phyloP scores from a whole-genome alignment of 257 asterid species.

The Dorcoceras hygrometricum region DNA sequence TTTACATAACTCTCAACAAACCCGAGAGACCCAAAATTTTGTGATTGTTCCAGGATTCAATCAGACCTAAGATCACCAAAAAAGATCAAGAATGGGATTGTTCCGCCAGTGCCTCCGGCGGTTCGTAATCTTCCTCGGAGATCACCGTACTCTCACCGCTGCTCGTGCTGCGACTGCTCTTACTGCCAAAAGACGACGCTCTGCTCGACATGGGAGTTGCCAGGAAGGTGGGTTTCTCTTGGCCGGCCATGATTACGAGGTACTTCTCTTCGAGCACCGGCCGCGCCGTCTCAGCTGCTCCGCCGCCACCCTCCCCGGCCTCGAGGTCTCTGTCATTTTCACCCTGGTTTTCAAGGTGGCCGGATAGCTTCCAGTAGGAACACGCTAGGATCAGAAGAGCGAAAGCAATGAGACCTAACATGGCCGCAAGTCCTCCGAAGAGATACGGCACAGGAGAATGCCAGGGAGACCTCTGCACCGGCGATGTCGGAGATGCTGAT shows the following conservation, averaged over 20 bases:
- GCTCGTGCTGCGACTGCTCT: slow-evolving; percentile 26
- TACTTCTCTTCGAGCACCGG: slow-evolving; percentile 66
- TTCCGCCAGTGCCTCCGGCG: slow-evolving; percentile 10
- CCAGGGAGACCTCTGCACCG: slow-evolving; percentile 61
- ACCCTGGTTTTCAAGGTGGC: slow-evolving; percentile 37
- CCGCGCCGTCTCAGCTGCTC: slow-evolving; percentile 26
- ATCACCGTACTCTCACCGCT: slow-evolving; percentile 28
- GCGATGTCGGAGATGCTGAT: slow-evolving; percentile 31
- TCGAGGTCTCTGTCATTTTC: slow-evolving; percentile 52
- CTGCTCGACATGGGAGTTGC: slow-evolving; percentile 78
- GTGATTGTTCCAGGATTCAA: background rate
- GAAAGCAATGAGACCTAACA: slow-evolving; percentile 84
- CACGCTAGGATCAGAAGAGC: slow-evolving; percentile 81
- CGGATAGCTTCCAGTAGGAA: slow-evolving; percentile 76
- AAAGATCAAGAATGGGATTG: slow-evolving; percentile 24
- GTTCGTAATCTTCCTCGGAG: slow-evolving; percentile 28
- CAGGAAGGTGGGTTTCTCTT: slow-evolving; percentile 69
- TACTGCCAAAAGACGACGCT: slow-evolving; percentile 67
- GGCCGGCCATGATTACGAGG: slow-evolving; percentile 89
- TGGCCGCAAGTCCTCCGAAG: slow-evolving; percentile 87
- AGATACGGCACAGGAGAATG: slow-evolving; percentile 94
- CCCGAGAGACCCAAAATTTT: background rate
- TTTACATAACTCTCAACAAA: slow-evolving; percentile 35
- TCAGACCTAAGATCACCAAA: slow-evolving; percentile 7
- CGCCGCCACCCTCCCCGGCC: slow-evolving; percentile 32